Evolutionary conservation across 305 asterid genomes (phyloP), one percentile per base, ranked within the genome.

Genomic region (Solanum aculeatissimum): DNA sequence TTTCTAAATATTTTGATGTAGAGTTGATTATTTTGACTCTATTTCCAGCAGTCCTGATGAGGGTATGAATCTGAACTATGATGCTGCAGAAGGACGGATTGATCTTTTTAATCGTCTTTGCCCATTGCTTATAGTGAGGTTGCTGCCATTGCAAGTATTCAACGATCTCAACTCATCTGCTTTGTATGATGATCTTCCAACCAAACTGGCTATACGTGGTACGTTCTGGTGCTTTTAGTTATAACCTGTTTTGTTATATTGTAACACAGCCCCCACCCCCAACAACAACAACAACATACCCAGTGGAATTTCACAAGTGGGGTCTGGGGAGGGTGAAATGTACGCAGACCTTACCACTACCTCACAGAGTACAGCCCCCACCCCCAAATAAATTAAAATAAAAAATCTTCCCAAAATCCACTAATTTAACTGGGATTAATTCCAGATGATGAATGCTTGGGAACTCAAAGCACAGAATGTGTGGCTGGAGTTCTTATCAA

Each of bases 121-220:
- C 89, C 99, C 98, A 27, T 91, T 95, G 88, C 96, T 96, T 80
- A 84, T 96, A 32, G 93, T 96, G 90, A 93, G 93, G 89, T 90
- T 96, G 85, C 99, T 96, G 86, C 99, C 99, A 19, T 83, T 94
- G 84, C 92, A 92, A 86, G 95, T 93, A 87, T 96, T 96, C 85
- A 95, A 93, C 83, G 89, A 96, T 89, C 90, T 95, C 82, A 85
- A 83, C 82, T 92, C 97, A 86, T 83, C 91, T 85, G 84, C 91
- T 27, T 88, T 96, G 86, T 95, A 95, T 88, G 98, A 98, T 69
- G 87, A 92, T 84, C 86, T 79, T 80, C 87, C 80, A 12, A 88
- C 74, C 80, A 88, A 86, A 60, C 87, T 83, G 77, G 87, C 84
- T 79, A 80, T 66, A 40, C 79, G 83, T 69, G 98, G 98, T 95